Evolutionary conservation across 2,329 filamentous ascomycete species (phyloP).

Genomic region (Ceratocystis colombiana): DNA sequence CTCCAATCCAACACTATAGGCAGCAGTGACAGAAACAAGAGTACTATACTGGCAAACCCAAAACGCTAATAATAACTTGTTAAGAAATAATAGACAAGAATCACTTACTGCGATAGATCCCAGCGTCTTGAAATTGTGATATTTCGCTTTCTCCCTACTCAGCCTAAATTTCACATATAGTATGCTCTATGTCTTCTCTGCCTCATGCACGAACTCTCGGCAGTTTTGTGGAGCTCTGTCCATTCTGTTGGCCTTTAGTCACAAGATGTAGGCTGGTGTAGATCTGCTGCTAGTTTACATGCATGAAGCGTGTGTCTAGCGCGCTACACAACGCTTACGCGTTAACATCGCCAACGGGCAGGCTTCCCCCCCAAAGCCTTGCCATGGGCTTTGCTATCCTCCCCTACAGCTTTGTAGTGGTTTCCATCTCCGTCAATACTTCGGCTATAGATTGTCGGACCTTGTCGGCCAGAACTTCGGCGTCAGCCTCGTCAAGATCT

Average conservation of each 20-base stretch:
- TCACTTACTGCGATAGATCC: not conserved
- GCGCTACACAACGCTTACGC: too few relatives aligned
- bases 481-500: slow-evolving; percentile 70
- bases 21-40: not conserved
- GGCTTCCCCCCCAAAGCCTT: not conserved
- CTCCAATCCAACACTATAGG: too few relatives aligned
- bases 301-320: too few relatives aligned
- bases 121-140: too few relatives aligned
- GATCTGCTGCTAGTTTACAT: too few relatives aligned
- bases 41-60: too few relatives aligned
- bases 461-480: slow-evolving; percentile 46
- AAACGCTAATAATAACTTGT: not conserved
- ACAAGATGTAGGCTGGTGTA: too few relatives aligned
- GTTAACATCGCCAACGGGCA: too few relatives aligned
- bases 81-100: not conserved
- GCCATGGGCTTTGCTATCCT: too few relatives aligned
- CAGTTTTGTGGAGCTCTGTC: not conserved
- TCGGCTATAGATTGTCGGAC: slow-evolving; percentile 43
- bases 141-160: too few relatives aligned
- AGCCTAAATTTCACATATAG: too few relatives aligned
- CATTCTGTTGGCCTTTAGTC: not conserved
- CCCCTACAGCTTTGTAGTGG: slow-evolving; percentile 25
- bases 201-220: not conserved
- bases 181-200: too few relatives aligned
- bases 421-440: slow-evolving; percentile 38